These are phyloP conservation scores for Pichia sp. DNA, from an alignment of 1,139 yeast species.

Conservation along the genomic window DNA sequence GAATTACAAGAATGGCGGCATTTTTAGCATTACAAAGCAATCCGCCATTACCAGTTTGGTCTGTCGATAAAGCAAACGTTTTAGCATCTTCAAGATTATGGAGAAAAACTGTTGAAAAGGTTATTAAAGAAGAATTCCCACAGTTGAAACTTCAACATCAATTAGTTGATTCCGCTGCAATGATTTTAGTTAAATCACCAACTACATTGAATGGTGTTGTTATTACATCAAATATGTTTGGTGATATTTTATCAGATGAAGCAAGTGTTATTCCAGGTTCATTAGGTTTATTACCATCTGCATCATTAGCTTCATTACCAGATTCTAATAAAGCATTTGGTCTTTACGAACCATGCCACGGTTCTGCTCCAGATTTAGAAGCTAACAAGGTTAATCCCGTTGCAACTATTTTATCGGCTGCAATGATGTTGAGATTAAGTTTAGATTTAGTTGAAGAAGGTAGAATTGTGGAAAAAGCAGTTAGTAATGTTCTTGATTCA, in stretches of 20 bases:
- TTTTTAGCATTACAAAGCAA: slow-evolving; percentile 87
- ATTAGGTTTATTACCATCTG: slow-evolving; percentile 90
- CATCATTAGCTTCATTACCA: slow-evolving; percentile 91
- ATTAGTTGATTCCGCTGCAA: slow-evolving; percentile 96
- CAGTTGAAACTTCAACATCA: slow-evolving; percentile 81
- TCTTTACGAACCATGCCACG: slow-evolving; percentile 96
- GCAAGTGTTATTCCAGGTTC: slow-evolving; percentile 98
- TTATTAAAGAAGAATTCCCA: slow-evolving; percentile 84
- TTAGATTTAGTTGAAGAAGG: slow-evolving; percentile 80
- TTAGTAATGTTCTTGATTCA: slow-evolving; percentile 67
- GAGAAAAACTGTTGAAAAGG: slow-evolving; percentile 87
- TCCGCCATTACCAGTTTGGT: slow-evolving; percentile 94
- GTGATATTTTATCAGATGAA: slow-evolving; percentile 95
- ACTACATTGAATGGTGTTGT: slow-evolving; percentile 85
- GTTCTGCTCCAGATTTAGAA: slow-evolving; percentile 93
- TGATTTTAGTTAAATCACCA: slow-evolving; percentile 90
- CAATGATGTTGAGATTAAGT: slow-evolving; percentile 93
- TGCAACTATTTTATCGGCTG: slow-evolving; percentile 90
- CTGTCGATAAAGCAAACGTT: slow-evolving; percentile 94
- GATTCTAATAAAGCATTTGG: slow-evolving; percentile 93
- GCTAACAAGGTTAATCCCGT: slow-evolving; percentile 87
- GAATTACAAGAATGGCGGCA: slow-evolving; percentile 98
- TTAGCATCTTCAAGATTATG: slow-evolving; percentile 93
- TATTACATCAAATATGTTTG: slow-evolving; percentile 93
- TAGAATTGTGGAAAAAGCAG: slow-evolving; percentile 84